Percentiles rank a stretch among this genome's conserved stretches.
Conservation (phyloP, 805 yeast species). For the Cyberlindnera maritima region DNA sequence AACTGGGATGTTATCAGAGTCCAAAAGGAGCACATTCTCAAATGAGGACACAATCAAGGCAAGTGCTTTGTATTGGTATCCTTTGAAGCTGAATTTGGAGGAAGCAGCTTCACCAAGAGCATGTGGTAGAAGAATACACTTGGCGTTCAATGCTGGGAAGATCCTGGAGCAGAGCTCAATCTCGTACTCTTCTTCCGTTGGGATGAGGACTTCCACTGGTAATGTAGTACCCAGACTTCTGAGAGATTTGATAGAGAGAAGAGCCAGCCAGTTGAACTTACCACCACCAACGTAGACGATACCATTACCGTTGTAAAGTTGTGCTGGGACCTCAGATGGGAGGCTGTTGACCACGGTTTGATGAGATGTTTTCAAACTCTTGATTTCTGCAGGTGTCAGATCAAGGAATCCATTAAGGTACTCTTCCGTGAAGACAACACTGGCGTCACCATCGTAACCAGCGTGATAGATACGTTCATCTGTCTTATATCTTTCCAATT, state of each 20-base stretch:
- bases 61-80: conserved; percentile 65
- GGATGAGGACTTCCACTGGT: conserved; percentile 75
- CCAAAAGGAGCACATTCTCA: conserved; percentile 69
- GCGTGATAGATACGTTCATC: conserved; percentile 53
- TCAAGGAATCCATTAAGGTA: conserved; percentile 50
- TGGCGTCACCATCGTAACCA: conserved; percentile 41
- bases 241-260: conserved; percentile 46
- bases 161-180: conserved; percentile 58
- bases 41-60: conserved; percentile 71
- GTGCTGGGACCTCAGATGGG: conserved; percentile 46
- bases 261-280: conserved; percentile 51
- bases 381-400: conserved; percentile 40
- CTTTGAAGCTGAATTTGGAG: conserved; percentile 49
- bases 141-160: conserved; percentile 60
- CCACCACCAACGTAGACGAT: conserved; percentile 68
- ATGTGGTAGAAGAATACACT: conserved; percentile 60
- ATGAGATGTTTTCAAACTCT: conserved; percentile 47
- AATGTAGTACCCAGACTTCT: conserved; percentile 46
- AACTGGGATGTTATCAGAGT: conserved; percentile 71
- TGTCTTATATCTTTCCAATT: conserved; percentile 42
- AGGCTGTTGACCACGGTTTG: conserved; percentile 40
- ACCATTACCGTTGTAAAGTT: conserved; percentile 51
- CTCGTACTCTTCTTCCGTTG: conserved; percentile 65
- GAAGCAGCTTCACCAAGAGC: conserved; percentile 57
- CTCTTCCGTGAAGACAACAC: conserved; percentile 48